Conservation (phyloP, 129 eudicot species). For the Silybum marianum region DNA sequence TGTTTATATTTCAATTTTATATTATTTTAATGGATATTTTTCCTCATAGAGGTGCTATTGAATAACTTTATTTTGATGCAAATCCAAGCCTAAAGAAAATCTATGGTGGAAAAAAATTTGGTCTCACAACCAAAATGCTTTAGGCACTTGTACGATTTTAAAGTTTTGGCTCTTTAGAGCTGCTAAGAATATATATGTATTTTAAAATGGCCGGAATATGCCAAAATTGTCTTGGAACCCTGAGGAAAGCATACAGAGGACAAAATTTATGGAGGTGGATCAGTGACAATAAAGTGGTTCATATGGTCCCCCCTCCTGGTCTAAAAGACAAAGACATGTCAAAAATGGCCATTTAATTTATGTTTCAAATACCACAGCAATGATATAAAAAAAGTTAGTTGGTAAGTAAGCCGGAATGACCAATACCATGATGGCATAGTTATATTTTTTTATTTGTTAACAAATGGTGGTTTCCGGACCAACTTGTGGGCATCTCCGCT, state of each 20-base stretch:
- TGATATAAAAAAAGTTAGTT: constrained; percentile 13
- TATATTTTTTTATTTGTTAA: neutral
- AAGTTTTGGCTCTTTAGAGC: neutral
- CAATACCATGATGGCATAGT: constrained; percentile 7
- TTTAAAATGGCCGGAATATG: constrained; percentile 29
- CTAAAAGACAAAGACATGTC: constrained; percentile 26
- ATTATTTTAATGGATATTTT: constrained; percentile 6
- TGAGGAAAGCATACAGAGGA: constrained; percentile 19
- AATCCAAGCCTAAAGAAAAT: neutral
- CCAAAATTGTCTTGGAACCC: constrained; percentile 35
- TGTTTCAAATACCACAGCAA: constrained; percentile 10
- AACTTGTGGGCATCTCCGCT: too few species aligned
- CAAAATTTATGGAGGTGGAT: constrained; percentile 33
- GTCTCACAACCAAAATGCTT: constrained; percentile 3
- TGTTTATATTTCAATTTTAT: neutral
- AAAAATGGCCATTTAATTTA: constrained; percentile 18
- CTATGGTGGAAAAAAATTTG: neutral
- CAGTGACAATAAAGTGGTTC: constrained; percentile 32
- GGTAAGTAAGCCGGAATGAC: neutral
- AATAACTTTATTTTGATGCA: constrained; percentile 15
- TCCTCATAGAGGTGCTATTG: neutral
- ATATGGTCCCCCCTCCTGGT: constrained; percentile 36
- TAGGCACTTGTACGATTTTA: constrained; percentile 21
- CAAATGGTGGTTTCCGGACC: too few species aligned
- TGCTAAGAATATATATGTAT: constrained; percentile 5